Evolutionary conservation across 148 eudicot genomes (phyloP).

Genomic region (Camellia japonica): DNA sequence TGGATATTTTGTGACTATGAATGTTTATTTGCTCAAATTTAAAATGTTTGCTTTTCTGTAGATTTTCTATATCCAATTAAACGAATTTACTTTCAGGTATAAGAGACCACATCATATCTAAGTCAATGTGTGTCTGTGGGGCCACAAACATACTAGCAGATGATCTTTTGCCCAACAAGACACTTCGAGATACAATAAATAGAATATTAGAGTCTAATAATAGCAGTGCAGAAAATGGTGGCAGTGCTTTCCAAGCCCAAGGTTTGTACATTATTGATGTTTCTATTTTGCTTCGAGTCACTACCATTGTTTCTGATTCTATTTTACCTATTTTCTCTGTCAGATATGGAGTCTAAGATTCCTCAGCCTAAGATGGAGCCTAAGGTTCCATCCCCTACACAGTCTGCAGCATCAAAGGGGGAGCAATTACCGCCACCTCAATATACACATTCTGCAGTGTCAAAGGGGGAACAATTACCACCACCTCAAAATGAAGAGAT

Average conservation of each 20-base stretch:
- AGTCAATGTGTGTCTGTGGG: conserved; percentile 82
- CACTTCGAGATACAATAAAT: conserved; percentile 75
- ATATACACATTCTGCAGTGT: conserved; percentile 57
- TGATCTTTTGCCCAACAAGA: conserved; percentile 81
- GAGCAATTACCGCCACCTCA: conserved; percentile 42
- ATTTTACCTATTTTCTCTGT: not conserved
- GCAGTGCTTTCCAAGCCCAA: conserved; percentile 64
- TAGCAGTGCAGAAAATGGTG: conserved; percentile 67
- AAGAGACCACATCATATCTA: conserved; percentile 74
- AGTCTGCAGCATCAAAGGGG: conserved; percentile 74
- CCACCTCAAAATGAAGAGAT: conserved; percentile 42
- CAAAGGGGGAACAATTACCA: conserved; percentile 53
- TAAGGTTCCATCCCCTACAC: conserved; percentile 61
- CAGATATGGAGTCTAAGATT: conserved; percentile 70
- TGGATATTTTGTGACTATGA: too few relatives aligned
- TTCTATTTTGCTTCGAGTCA: not conserved
- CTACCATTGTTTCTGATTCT: not conserved
- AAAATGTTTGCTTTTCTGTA: not conserved
- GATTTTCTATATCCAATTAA: not conserved
- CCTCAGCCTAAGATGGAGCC: conserved; percentile 32
- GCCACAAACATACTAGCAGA: conserved; percentile 78
- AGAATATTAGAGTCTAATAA: conserved; percentile 75
- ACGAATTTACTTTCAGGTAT: conserved; percentile 53
- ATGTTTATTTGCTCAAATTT: too few relatives aligned
- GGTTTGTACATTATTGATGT: conserved; percentile 33